Evolutionary conservation across 1,284 basidiomycete species (phyloP).

Genomic region (Ceratobasidium sp.): DNA sequence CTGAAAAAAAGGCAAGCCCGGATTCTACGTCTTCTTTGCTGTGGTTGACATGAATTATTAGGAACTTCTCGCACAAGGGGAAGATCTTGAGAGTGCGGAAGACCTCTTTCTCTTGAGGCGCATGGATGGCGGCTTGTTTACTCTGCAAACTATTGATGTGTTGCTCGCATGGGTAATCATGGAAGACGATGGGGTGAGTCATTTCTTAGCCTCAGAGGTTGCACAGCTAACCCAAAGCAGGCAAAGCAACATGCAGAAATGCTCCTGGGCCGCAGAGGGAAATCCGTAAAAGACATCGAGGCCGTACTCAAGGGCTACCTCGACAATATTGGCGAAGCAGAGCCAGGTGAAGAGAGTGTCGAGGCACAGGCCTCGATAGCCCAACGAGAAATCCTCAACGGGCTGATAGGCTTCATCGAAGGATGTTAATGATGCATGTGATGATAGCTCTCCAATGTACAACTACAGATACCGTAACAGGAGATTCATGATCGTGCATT

Average conservation of each 20-base stretch:
- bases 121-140: conserved; percentile 89
- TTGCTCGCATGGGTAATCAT: conserved; percentile 95
- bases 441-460: conserved; percentile 40
- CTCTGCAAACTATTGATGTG: conserved; percentile 92
- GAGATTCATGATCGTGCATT: conserved; percentile 16
- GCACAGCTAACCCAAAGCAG: conserved; percentile 3
- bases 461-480: conserved; percentile 8
- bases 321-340: conserved; percentile 73
- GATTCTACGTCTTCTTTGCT: not conserved
- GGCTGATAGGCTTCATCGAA: conserved; percentile 76
- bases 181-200: conserved; percentile 96
- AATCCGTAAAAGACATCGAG: conserved; percentile 75
- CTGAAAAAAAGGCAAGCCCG: conserved; percentile 71
- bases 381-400: conserved; percentile 77
- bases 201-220: not conserved
- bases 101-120: conserved; percentile 86
- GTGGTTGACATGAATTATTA: conserved; percentile 54
- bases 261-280: conserved; percentile 80
- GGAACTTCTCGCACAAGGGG: conserved; percentile 70
- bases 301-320: conserved; percentile 74
- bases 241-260: conserved; percentile 65
- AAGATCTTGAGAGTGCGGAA: conserved; percentile 73
- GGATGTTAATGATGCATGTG: conserved; percentile 52
- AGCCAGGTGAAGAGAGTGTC: conserved; percentile 46
- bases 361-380: conserved; percentile 58